phyloP scores from a whole-genome alignment of 169 alveolate species.

The Cryptosporidium meleagridis region DNA sequence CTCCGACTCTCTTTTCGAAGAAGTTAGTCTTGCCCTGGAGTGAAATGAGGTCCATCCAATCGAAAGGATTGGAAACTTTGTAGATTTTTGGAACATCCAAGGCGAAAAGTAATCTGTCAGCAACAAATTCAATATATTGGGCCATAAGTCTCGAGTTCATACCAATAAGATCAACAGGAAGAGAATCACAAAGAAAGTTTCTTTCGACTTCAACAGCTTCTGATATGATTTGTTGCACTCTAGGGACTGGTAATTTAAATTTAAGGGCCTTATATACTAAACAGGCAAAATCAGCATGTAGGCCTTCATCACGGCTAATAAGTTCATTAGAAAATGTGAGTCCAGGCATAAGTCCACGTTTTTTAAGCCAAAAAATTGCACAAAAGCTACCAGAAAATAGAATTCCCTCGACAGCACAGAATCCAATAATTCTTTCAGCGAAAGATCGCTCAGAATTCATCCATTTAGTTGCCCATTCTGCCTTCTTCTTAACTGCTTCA shows the following conservation, averaged over 20 bases:
- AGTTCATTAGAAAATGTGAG: slow-evolving; percentile 96
- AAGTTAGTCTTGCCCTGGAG: slow-evolving; percentile 98
- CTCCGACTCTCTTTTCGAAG: slow-evolving; percentile 98
- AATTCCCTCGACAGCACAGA: slow-evolving; percentile 95
- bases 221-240: slow-evolving; percentile 92
- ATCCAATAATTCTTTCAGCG: slow-evolving; percentile 94
- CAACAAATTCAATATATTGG: slow-evolving; percentile 96
- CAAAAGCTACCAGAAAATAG: slow-evolving; percentile 98
- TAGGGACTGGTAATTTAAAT: slow-evolving; percentile 89
- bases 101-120: slow-evolving; percentile 95
- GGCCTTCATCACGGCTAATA: slow-evolving; percentile 98
- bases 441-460: slow-evolving; percentile 91
- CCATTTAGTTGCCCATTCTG: slow-evolving; percentile 99
- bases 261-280: slow-evolving; percentile 91
- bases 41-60: slow-evolving; percentile 99
- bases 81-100: slow-evolving; percentile 93
- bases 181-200: slow-evolving; percentile 95
- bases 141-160: slow-evolving; percentile 96
- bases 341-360: slow-evolving; percentile 97
- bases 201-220: slow-evolving; percentile 98
- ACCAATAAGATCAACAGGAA: slow-evolving; percentile 97
- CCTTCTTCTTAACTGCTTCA: slow-evolving; percentile 94
- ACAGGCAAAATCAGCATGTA: slow-evolving; percentile 99
- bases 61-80: slow-evolving; percentile 95
- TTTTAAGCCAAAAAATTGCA: slow-evolving; percentile 99